These are phyloP conservation scores for Cercospora sp. DNA, from an alignment of 2,329 filamentous ascomycete species.

Conservation along the genomic window DNA sequence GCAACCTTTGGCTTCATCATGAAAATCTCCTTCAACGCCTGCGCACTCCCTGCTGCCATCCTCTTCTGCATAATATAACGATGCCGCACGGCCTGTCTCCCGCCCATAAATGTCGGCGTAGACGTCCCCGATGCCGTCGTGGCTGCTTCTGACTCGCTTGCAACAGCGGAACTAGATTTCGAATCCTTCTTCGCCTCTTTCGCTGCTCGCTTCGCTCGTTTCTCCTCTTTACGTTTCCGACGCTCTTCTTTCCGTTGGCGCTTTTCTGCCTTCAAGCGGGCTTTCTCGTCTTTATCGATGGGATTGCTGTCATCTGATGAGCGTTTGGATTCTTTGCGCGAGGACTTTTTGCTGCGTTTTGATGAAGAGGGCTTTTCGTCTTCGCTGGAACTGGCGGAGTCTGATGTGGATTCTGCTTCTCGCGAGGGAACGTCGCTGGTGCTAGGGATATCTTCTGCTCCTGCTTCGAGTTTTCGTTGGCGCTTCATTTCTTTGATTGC, in stretches of 20 bases:
- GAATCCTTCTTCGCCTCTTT: constrained; percentile 47
- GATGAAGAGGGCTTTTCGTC: constrained; percentile 24
- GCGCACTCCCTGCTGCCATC: constrained; percentile 75
- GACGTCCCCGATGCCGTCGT: constrained; percentile 30
- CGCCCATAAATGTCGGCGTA: constrained; percentile 35
- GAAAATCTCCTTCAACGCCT: constrained; percentile 82
- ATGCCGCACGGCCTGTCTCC: constrained; percentile 71
- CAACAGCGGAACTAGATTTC: constrained; percentile 12
- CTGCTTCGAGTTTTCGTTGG: constrained; percentile 23
- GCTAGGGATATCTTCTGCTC: neutral
- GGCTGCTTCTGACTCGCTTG: constrained; percentile 24
- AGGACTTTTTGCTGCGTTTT: constrained; percentile 41
- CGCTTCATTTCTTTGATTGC: constrained; percentile 31
- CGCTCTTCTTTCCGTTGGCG: constrained; percentile 48
- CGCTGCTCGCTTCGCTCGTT: constrained; percentile 48
- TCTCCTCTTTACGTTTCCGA: constrained; percentile 54
- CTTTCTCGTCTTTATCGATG: constrained; percentile 26
- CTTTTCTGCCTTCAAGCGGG: constrained; percentile 49
- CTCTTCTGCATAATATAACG: constrained; percentile 88
- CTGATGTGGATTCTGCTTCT: constrained; percentile 3
- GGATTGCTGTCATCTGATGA: neutral
- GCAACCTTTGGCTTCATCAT: constrained; percentile 59
- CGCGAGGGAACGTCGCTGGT: constrained; percentile 4
- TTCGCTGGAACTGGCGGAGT: constrained; percentile 15
- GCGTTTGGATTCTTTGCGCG: constrained; percentile 23